Evolutionary conservation across 495 filamentous ascomycete species (phyloP).

Genomic region (Platismatia glauca): DNA sequence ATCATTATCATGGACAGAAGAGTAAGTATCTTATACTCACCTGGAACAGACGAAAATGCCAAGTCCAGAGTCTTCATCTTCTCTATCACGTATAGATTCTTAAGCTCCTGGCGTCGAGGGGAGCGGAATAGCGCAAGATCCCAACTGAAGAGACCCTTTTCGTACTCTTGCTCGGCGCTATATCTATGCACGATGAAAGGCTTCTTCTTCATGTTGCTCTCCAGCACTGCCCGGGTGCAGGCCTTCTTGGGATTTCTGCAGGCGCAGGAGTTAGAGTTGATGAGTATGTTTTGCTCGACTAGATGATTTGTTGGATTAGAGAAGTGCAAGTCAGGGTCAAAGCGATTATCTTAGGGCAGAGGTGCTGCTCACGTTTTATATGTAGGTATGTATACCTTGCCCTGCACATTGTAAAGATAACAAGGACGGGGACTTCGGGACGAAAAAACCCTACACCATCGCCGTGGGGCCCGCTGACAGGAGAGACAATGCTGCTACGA

Average conservation of each 20-base stretch:
- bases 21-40: conserved; percentile 8
- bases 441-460: conserved; percentile 12
- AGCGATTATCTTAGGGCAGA: background rate
- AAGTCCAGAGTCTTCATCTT: conserved; percentile 19
- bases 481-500: conserved; percentile 14
- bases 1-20: background rate
- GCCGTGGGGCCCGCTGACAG: conserved; percentile 13
- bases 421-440: conserved; percentile 18
- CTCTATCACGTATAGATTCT: conserved; percentile 11
- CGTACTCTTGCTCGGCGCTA: conserved; percentile 7
- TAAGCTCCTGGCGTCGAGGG: conserved; percentile 16
- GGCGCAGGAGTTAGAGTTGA: conserved; percentile 17
- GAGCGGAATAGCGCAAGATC: conserved; percentile 22
- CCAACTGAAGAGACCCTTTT: conserved; percentile 20
- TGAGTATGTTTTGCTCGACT: conserved; percentile 12
- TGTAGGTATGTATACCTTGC: conserved; percentile 21
- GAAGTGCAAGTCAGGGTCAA: background rate
- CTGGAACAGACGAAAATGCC: conserved; percentile 13
- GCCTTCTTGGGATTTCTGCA: conserved; percentile 15
- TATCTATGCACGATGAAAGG: conserved; percentile 3
- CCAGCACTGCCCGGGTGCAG: conserved; percentile 12
- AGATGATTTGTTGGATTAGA: background rate
- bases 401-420: conserved; percentile 20
- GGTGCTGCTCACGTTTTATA: conserved; percentile 15
- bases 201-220: conserved; percentile 14